phyloP scores from a whole-genome alignment of 257 asterid species.

The Gentiana straminea region DNA sequence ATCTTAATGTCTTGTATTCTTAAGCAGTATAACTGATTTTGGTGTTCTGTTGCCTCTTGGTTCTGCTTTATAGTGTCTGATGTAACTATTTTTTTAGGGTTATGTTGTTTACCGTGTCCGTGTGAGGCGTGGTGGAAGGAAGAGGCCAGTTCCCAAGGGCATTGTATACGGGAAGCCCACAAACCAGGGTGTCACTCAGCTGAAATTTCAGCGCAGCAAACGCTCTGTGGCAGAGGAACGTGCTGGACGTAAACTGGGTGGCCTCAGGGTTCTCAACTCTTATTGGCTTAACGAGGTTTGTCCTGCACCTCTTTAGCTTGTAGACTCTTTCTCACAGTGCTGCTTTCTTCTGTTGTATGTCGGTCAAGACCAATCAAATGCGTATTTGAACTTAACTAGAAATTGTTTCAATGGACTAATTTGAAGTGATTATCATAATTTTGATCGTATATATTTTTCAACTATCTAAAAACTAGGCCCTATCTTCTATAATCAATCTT shows the following conservation, averaged over 20 bases:
- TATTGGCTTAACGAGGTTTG: slow-evolving; percentile 21
- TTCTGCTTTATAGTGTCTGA: too few species aligned
- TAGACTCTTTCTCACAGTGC: not conserved
- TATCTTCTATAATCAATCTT: too few species aligned
- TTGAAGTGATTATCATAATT: too few species aligned
- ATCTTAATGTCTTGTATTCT: too few species aligned
- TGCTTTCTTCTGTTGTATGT: not conserved
- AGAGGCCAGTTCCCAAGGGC: slow-evolving; percentile 18
- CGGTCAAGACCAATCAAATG: too few species aligned
- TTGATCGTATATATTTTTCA: too few species aligned
- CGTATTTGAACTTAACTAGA: too few species aligned
- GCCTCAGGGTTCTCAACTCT: slow-evolving; percentile 19
- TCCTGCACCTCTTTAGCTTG: not conserved
- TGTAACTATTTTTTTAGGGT: slow-evolving; percentile 9
- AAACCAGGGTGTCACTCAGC: slow-evolving; percentile 22
- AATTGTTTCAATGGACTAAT: too few species aligned
- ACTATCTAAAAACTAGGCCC: too few species aligned
- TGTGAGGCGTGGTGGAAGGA: slow-evolving; percentile 19
- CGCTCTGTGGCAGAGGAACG: slow-evolving; percentile 18
- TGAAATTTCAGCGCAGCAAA: slow-evolving; percentile 18
- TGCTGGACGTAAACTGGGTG: slow-evolving; percentile 21
- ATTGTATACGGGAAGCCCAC: slow-evolving; percentile 19
- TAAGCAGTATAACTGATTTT: too few species aligned
- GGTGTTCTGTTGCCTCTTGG: too few species aligned
- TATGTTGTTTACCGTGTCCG: slow-evolving; percentile 14